These are phyloP conservation scores for Ogataea minuta DNA, from an alignment of 805 yeast genomes.

Conservation along the genomic window DNA sequence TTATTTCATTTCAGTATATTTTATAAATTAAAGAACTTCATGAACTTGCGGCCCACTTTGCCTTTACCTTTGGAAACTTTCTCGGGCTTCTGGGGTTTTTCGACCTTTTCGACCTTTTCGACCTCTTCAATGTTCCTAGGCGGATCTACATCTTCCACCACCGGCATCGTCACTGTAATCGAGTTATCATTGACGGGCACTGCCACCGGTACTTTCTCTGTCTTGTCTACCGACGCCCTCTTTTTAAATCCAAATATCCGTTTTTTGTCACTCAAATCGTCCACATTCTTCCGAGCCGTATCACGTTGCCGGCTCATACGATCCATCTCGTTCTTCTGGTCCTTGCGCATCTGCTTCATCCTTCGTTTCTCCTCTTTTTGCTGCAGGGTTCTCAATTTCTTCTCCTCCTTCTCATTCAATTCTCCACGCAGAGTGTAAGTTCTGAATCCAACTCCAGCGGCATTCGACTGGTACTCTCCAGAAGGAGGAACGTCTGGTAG, in stretches of 20 bases:
- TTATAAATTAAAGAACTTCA: slow-evolving; percentile 30
- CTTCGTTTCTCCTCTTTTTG: slow-evolving; percentile 23
- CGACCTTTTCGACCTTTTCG: slow-evolving; percentile 1
- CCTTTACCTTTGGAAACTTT: slow-evolving; percentile 1
- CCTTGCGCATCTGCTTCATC: slow-evolving; percentile 23
- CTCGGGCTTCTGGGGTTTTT: slow-evolving; percentile 9
- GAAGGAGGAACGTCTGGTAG: neutral
- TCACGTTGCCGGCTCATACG: slow-evolving; percentile 27
- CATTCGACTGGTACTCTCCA: slow-evolving; percentile 27
- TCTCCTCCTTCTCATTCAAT: slow-evolving; percentile 16
- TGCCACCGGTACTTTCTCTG: neutral
- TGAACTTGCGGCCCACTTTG: slow-evolving; percentile 23
- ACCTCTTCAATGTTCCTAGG: neutral
- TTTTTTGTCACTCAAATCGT: slow-evolving; percentile 9
- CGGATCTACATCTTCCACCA: neutral
- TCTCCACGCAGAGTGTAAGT: slow-evolving; percentile 31
- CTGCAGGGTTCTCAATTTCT: slow-evolving; percentile 16
- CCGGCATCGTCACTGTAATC: slow-evolving; percentile 9
- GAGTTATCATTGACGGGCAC: slow-evolving; percentile 1
- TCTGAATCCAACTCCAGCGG: slow-evolving; percentile 30
- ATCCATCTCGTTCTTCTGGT: slow-evolving; percentile 25
- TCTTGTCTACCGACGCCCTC: neutral
- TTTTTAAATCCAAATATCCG: slow-evolving; percentile 13
- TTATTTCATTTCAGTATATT: neutral
- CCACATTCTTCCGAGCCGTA: slow-evolving; percentile 22